Evolutionary conservation across 2,329 filamentous ascomycete species (phyloP), one percentile per base, ranked within the genome.

Genomic region (Epichloe elymi): DNA sequence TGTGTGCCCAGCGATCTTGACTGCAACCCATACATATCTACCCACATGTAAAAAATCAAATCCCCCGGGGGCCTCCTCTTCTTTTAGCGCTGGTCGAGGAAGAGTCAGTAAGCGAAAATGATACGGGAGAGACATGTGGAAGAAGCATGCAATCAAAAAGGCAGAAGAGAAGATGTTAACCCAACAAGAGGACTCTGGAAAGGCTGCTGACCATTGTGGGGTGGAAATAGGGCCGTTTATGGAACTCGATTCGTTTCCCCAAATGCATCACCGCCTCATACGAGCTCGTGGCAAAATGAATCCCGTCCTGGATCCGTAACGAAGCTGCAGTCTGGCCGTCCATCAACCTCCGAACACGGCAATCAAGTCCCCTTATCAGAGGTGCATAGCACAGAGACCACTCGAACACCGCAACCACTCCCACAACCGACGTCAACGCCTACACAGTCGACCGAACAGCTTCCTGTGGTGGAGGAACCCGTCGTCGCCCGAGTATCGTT

Each of bases 401-500:
- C 50, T 19, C 43, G 48, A 35, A 53, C 52, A 30, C 51, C 52
- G 37, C 26, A 46, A 40, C 40, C 26, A 19, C 51, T 33, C 12
- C 46, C 33, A n/a, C 68, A 35, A 57, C 64, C 56, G 54, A 51
- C 52, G 59, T 35, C 70, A 23, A 42, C 68, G 20, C 65, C 65
- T 39, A 58, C 66, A 33, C 53, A 63, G 53, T 57, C 55, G 57
- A 56, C 60, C 62, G 51, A 49, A 58, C 66, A 82, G 60, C 68
- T 74, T 55, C 71, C 74, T 41, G 78, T 76, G 54, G 60, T 79
- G 43, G 83, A 80, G 67, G 75, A 81, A 54, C 76, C 78, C 7
- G 83, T 96, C 5, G 74, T 95, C 30, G 91, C 89, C 42, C 82
- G 88, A 20, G 75, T 96, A 43, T 95, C 90, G 0, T 83, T 80